phyloP scores from a whole-genome alignment of 2,329 filamentous ascomycete genomes.

The Colletotrichum cereale region DNA sequence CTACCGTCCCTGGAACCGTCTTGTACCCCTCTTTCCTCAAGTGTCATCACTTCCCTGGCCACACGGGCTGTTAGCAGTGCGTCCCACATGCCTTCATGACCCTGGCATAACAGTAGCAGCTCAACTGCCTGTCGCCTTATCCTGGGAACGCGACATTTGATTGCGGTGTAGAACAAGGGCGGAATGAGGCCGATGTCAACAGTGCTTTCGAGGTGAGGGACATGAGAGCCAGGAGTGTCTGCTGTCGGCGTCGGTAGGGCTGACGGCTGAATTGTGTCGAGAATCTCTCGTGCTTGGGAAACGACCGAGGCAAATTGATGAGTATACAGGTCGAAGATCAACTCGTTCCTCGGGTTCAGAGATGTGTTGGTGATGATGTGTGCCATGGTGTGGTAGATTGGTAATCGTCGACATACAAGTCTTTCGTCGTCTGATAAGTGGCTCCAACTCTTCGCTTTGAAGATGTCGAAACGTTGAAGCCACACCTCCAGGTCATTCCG shows the following conservation, averaged over 20 bases:
- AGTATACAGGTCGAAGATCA: slow-evolving; percentile 52
- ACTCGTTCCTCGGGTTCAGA: slow-evolving; percentile 49
- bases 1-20: slow-evolving; percentile 43
- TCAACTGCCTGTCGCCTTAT: slow-evolving; percentile 55
- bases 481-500: slow-evolving; percentile 40
- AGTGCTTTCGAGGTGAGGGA: slow-evolving; percentile 49
- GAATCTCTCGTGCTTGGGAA: neutral
- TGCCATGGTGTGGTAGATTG: slow-evolving; percentile 56
- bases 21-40: slow-evolving; percentile 50
- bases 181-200: slow-evolving; percentile 59
- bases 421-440: slow-evolving; percentile 40
- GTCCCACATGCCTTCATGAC: slow-evolving; percentile 60
- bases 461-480: slow-evolving; percentile 45
- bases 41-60: slow-evolving; percentile 51
- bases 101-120: slow-evolving; percentile 47
- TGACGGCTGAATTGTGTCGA: neutral
- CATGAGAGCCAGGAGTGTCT: neutral
- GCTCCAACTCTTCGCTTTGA: slow-evolving; percentile 34
- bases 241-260: neutral
- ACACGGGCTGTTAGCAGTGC: slow-evolving; percentile 47
- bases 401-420: slow-evolving; percentile 46
- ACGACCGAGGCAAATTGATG: slow-evolving; percentile 50
- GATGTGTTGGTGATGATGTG: slow-evolving; percentile 56
- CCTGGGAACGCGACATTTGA: slow-evolving; percentile 59
- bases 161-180: slow-evolving; percentile 58